Conservation (phyloP, 352 stramenopile species). For the Pythium coloratum region DNA sequence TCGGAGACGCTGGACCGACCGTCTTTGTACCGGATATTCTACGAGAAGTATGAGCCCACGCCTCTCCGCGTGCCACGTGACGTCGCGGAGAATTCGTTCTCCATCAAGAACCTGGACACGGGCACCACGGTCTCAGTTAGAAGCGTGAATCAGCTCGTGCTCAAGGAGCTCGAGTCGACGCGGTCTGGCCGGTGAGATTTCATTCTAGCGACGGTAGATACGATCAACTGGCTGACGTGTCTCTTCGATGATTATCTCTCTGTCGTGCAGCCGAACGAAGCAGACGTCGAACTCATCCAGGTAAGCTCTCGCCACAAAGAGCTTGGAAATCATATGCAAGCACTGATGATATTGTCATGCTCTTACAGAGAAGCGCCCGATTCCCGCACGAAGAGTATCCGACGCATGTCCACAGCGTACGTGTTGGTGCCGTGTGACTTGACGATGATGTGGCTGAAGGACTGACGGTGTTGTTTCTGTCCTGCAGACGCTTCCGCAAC, state of each 20-base stretch:
- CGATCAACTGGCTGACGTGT: background rate
- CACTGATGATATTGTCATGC: background rate
- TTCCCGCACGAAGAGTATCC: constrained; percentile 46
- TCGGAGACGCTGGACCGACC: constrained; percentile 75
- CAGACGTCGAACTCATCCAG: constrained; percentile 63
- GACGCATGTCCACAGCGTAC: constrained; percentile 71
- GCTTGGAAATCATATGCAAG: background rate
- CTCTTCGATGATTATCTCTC: background rate
- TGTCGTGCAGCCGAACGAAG: constrained; percentile 40
- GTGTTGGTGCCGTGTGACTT: constrained; percentile 11
- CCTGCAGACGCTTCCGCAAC: constrained; percentile 41
- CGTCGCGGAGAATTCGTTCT: constrained; percentile 65
- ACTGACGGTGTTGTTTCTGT: constrained; percentile 1
- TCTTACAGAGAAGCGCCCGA: constrained; percentile 49
- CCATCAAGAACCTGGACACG: constrained; percentile 82
- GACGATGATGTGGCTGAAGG: background rate
- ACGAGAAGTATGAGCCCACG: constrained; percentile 85
- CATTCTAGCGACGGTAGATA: background rate
- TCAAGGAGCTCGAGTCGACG: constrained; percentile 68
- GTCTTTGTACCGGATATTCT: constrained; percentile 85
- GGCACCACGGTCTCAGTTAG: constrained; percentile 74
- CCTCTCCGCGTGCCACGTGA: constrained; percentile 53
- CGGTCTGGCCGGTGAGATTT: constrained; percentile 34
- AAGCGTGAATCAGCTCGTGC: constrained; percentile 75
- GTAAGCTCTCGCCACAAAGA: constrained; percentile 23